A percentile compares a stretch with the other conserved stretches of the same genome.
These are phyloP conservation scores for Russula emetica DNA, from an alignment of 768 basidiomycete genomes.

Conservation along the genomic window DNA sequence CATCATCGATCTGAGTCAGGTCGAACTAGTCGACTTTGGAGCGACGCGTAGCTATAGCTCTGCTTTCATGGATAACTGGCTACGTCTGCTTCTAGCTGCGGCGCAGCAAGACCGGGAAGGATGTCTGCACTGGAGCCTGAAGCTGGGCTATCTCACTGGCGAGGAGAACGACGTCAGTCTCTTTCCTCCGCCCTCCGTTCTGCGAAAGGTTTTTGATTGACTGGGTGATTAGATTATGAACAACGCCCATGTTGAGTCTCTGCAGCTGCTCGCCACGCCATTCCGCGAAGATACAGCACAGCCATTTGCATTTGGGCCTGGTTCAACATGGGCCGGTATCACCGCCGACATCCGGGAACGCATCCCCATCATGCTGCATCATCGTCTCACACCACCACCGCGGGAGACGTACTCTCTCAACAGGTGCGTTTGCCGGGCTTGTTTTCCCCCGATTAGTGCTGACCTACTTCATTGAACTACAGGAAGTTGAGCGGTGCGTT, in stretches of 20 bases:
- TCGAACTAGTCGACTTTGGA: constrained; percentile 93
- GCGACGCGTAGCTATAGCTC: constrained; percentile 84
- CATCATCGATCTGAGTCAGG: constrained; percentile 37
- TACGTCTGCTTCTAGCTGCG: constrained; percentile 76
- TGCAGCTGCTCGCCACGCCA: constrained; percentile 80
- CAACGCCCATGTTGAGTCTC: constrained; percentile 77
- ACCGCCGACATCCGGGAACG: constrained; percentile 71
- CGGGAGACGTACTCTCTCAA: constrained; percentile 94
- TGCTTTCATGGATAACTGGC: constrained; percentile 86
- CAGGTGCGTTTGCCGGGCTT: constrained; percentile 43
- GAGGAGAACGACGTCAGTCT: constrained; percentile 69
- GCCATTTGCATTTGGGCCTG: constrained; percentile 75
- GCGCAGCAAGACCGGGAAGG: constrained; percentile 58
- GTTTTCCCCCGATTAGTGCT: neutral
- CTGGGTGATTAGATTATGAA: constrained; percentile 61
- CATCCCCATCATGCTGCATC: constrained; percentile 87
- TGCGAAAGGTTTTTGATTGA: neutral
- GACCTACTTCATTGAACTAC: neutral
- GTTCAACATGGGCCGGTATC: constrained; percentile 60
- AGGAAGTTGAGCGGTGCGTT: constrained; percentile 84
- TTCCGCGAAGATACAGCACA: constrained; percentile 63
- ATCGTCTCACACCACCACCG: constrained; percentile 89
- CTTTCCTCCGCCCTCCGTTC: constrained; percentile 17
- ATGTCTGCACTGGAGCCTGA: constrained; percentile 70
- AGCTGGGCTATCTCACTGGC: constrained; percentile 87